Percentiles rank a stretch among this genome's conserved stretches.
Evolutionary conservation across 208 protist genomes (phyloP).

Genomic region (Trypanosoma theileri): DNA sequence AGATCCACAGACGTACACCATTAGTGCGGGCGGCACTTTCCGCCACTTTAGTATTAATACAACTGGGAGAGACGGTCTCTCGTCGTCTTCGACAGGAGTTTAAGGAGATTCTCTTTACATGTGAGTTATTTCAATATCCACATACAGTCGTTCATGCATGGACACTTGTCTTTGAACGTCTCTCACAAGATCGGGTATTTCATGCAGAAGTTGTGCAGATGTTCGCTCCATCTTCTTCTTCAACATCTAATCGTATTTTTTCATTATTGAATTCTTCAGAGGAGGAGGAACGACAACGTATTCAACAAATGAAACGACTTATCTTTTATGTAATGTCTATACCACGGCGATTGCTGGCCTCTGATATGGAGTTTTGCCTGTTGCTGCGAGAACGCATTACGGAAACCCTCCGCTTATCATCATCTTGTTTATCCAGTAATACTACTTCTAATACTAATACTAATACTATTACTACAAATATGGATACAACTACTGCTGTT

Average conservation of each 20-base stretch:
- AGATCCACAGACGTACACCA: conserved; percentile 31
- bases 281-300: conserved; percentile 40
- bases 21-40: conserved; percentile 40
- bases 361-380: conserved; percentile 41
- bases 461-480: background rate
- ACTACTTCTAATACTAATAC: background rate
- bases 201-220: conserved; percentile 23
- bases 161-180: conserved; percentile 30
- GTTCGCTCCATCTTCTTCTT: conserved; percentile 17
- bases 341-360: conserved; percentile 9
- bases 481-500: background rate
- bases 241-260: conserved; percentile 29
- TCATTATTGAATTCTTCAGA: conserved; percentile 42
- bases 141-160: conserved; percentile 41
- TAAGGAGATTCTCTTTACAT: conserved; percentile 37
- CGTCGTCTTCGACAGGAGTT: conserved; percentile 47
- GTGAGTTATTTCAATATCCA: conserved; percentile 51
- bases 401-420: conserved; percentile 31
- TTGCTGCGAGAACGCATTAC: conserved; percentile 49
- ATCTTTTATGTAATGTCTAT: conserved; percentile 38
- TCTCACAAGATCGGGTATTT: conserved; percentile 31
- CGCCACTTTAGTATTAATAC: conserved; percentile 24
- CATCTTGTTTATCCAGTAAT: background rate
- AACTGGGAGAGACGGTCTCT: conserved; percentile 25
- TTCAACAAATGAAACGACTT: conserved; percentile 33